phyloP scores from a whole-genome alignment of 169 alveolate species.

The Plasmodium blacklocki region DNA sequence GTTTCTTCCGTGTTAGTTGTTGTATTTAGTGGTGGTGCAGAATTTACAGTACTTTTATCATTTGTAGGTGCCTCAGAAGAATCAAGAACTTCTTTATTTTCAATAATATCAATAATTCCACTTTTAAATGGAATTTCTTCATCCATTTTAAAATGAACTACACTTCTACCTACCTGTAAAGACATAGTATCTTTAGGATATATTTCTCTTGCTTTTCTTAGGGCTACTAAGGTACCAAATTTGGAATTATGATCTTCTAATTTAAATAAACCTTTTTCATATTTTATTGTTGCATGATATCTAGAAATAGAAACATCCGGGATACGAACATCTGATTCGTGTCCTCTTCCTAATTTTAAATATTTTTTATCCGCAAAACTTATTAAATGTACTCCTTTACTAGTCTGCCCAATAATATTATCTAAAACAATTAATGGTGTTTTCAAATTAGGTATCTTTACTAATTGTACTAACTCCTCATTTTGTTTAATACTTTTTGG shows the following conservation, averaged over 20 bases:
- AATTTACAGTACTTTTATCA: slow-evolving; percentile 42
- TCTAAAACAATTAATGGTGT: slow-evolving; percentile 94
- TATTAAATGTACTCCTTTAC: slow-evolving; percentile 87
- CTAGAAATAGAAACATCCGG: slow-evolving; percentile 98
- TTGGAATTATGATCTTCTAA: slow-evolving; percentile 97
- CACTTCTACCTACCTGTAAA: slow-evolving; percentile 87
- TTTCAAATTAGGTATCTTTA: slow-evolving; percentile 86
- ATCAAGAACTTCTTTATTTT: slow-evolving; percentile 63
- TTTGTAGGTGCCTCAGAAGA: slow-evolving; percentile 42
- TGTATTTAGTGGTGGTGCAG: slow-evolving; percentile 18
- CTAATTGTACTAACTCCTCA: slow-evolving; percentile 86
- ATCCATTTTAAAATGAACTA: slow-evolving; percentile 82
- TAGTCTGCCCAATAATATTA: slow-evolving; percentile 87
- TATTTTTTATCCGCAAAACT: slow-evolving; percentile 86
- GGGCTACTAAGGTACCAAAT: slow-evolving; percentile 97
- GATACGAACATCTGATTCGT: slow-evolving; percentile 97
- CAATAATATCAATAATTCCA: slow-evolving; percentile 69
- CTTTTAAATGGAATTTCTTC: slow-evolving; percentile 60
- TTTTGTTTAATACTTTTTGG: slow-evolving; percentile 86
- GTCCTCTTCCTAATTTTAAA: slow-evolving; percentile 97
- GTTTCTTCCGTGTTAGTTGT: not conserved
- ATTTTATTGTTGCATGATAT: slow-evolving; percentile 94
- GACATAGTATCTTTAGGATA: slow-evolving; percentile 77
- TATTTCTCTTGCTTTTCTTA: slow-evolving; percentile 87
- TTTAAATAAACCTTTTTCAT: slow-evolving; percentile 92